Conservation (phyloP, 1,284 basidiomycete genomes). For the Gymnopus androsaceus region DNA sequence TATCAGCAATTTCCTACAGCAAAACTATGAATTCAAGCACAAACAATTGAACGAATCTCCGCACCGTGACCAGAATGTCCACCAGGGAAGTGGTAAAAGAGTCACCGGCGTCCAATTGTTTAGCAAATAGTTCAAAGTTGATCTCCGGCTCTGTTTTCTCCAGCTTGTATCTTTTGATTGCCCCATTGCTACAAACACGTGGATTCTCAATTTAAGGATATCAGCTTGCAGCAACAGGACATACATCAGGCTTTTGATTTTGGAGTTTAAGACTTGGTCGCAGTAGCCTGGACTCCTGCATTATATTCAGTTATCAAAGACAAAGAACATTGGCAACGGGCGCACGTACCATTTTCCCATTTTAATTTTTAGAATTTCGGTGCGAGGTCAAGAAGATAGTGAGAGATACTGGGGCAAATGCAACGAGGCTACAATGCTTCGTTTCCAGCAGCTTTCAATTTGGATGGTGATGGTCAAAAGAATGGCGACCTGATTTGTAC, state of each 20-base stretch:
- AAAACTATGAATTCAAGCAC: neutral
- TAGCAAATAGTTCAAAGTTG: constrained; percentile 69
- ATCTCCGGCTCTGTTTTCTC: constrained; percentile 62
- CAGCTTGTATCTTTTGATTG: constrained; percentile 60
- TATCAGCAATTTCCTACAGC: constrained; percentile 69
- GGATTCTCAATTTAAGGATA: neutral
- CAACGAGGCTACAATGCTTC: neutral
- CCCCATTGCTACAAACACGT: constrained; percentile 50
- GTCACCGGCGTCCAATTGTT: constrained; percentile 71
- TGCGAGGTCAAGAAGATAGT: neutral
- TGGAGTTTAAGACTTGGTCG: constrained; percentile 67
- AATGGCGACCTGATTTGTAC: too few relatives aligned
- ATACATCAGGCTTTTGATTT: constrained; percentile 73
- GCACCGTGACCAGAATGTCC: constrained; percentile 72
- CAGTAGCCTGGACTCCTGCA: constrained; percentile 65
- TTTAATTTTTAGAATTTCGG: too few relatives aligned
- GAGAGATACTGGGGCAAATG: neutral
- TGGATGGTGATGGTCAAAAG: too few relatives aligned
- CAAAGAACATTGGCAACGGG: too few relatives aligned
- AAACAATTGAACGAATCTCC: constrained; percentile 21
- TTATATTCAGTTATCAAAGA: neutral
- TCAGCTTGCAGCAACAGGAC: constrained; percentile 26
- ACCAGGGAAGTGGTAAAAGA: constrained; percentile 71
- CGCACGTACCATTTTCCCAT: constrained; percentile 12
- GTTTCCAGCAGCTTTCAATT: too few relatives aligned